Conservation (phyloP, 2,329 filamentous ascomycete genomes). For the Diaporthe humulicola region DNA sequence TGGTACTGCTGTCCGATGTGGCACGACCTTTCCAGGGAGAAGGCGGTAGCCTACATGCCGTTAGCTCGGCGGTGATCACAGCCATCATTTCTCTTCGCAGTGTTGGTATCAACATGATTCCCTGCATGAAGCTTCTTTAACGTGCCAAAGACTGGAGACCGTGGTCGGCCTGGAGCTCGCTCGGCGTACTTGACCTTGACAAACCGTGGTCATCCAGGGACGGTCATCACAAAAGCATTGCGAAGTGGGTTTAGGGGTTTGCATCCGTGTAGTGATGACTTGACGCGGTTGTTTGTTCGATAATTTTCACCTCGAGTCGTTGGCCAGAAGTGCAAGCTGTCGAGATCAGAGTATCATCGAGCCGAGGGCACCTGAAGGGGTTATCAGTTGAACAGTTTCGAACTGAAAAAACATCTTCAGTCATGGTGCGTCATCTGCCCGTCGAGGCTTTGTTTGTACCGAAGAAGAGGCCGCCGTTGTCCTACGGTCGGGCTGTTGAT, state of each 20-base stretch:
- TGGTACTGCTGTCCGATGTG: background rate
- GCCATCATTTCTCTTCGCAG: too few relatives aligned
- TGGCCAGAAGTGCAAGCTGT: background rate
- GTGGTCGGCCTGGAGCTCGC: background rate
- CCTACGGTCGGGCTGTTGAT: background rate
- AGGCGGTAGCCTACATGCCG: background rate
- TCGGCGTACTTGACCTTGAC: background rate
- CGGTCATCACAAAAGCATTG: background rate
- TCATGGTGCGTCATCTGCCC: background rate
- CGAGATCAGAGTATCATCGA: background rate
- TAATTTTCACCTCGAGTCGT: background rate
- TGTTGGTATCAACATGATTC: too few relatives aligned
- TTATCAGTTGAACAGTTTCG: background rate
- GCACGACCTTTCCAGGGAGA: too few relatives aligned
- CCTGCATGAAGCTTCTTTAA: background rate
- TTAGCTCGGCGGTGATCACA: too few relatives aligned
- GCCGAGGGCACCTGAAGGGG: background rate
- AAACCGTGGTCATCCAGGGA: background rate
- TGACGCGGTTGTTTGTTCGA: background rate
- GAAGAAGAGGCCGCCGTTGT: slow-evolving; percentile 15
- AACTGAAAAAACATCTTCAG: background rate
- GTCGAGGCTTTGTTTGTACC: background rate
- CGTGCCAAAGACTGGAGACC: too few relatives aligned
- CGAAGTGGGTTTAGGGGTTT: background rate
- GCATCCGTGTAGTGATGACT: background rate